phyloP scores from a whole-genome alignment of 768 basidiomycete genomes.

The Ramaria sp. region DNA sequence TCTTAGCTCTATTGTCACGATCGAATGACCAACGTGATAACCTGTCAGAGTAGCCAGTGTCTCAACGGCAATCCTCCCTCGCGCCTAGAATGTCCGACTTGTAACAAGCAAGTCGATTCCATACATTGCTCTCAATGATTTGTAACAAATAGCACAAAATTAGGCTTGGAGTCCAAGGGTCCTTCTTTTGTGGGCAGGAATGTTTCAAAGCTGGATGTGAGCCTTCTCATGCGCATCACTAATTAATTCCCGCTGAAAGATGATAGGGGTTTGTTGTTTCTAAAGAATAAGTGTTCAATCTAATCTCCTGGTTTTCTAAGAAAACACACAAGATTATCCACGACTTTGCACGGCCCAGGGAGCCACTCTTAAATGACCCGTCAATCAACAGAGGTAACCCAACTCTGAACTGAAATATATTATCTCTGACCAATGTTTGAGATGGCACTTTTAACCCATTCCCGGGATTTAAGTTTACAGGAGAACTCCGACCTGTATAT shows the following conservation, averaged over 20 bases:
- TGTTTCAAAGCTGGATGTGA: constrained; percentile 94
- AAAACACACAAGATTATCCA: constrained; percentile 79
- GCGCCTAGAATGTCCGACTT: constrained; percentile 85
- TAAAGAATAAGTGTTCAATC: neutral
- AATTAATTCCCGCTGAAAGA: constrained; percentile 9
- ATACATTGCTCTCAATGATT: neutral
- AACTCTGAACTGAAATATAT: neutral
- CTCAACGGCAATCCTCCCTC: constrained; percentile 79
- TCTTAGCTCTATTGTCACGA: too few relatives aligned
- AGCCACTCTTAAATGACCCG: constrained; percentile 18
- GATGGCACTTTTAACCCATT: constrained; percentile 78
- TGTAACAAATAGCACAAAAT: constrained; percentile 13
- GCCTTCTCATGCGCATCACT: constrained; percentile 22
- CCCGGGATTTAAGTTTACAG: constrained; percentile 64
- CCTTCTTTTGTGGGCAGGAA: constrained; percentile 89
- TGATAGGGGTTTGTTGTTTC: constrained; percentile 22
- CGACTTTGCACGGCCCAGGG: constrained; percentile 35
- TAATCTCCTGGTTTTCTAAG: constrained; percentile 25
- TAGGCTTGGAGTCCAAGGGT: constrained; percentile 73
- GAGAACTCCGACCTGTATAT: constrained; percentile 70
- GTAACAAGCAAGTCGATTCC: constrained; percentile 65
- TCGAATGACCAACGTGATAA: constrained; percentile 21
- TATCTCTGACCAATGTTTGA: constrained; percentile 19
- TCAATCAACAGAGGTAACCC: constrained; percentile 18
- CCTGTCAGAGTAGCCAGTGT: constrained; percentile 62